Conservation (phyloP, 2,329 filamentous ascomycete species). For the Fusarium agapanthi region DNA sequence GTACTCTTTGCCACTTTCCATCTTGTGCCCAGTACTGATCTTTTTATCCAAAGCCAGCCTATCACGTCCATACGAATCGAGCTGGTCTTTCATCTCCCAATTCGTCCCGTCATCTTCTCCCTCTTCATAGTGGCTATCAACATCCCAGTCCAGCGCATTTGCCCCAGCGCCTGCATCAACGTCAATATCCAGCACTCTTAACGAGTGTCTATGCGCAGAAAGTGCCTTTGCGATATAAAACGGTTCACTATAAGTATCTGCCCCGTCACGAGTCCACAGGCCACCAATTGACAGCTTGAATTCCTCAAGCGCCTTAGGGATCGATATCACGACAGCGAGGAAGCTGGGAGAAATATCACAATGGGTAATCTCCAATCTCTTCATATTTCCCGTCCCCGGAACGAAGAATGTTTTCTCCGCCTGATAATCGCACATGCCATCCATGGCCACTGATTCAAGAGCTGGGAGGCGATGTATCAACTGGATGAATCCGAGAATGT, state of each 20-base stretch:
- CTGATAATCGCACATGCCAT: neutral
- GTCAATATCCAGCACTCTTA: neutral
- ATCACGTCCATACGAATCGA: neutral
- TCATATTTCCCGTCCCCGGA: neutral
- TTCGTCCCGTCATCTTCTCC: rapidly evolving
- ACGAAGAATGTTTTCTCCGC: neutral
- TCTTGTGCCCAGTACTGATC: neutral
- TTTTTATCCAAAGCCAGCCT: neutral
- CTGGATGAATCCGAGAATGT: neutral
- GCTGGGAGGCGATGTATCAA: neutral
- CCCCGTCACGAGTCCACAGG: neutral
- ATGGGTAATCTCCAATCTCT: neutral
- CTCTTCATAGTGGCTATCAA: rapidly evolving
- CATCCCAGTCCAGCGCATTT: neutral
- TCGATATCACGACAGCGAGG: neutral
- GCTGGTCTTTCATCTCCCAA: neutral
- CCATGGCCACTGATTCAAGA: neutral
- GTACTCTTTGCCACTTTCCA: neutral
- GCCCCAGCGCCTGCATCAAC: neutral
- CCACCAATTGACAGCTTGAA: neutral
- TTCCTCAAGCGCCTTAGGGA: neutral
- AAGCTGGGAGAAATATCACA: neutral
- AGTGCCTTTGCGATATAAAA: neutral
- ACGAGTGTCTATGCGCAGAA: neutral
- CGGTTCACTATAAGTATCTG: neutral